Percentiles rank a stretch among this genome's conserved stretches.
These are phyloP conservation scores for Cercospora nicotianae DNA, from an alignment of 2,329 filamentous ascomycete genomes.

Conservation along the genomic window DNA sequence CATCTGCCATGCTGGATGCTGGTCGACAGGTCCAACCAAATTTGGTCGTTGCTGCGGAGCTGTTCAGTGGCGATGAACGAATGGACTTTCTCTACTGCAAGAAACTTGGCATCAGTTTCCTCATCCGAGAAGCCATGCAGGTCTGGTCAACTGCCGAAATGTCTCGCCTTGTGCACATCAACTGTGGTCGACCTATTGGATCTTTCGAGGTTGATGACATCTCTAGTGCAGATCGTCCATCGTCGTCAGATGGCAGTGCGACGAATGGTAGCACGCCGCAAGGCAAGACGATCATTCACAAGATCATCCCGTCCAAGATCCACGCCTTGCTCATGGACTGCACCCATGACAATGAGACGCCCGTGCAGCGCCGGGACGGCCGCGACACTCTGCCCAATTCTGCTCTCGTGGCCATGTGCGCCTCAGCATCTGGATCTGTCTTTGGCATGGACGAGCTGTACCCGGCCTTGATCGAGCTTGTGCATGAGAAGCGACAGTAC, in stretches of 20 bases:
- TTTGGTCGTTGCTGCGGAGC: slow-evolving; percentile 87
- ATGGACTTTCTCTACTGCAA: slow-evolving; percentile 97
- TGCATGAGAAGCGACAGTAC: slow-evolving; percentile 84
- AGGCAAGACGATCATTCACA: slow-evolving; percentile 67
- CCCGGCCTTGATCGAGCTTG: slow-evolving; percentile 86
- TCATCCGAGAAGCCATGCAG: slow-evolving; percentile 98
- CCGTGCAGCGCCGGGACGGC: slow-evolving; percentile 90
- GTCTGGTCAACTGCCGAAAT: slow-evolving; percentile 93
- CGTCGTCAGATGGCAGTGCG: slow-evolving; percentile 34
- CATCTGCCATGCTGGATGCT: slow-evolving; percentile 91
- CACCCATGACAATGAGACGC: slow-evolving; percentile 96
- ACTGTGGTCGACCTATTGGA: slow-evolving; percentile 90
- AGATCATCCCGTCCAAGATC: slow-evolving; percentile 82
- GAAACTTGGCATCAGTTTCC: slow-evolving; percentile 81
- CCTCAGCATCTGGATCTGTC: slow-evolving; percentile 89
- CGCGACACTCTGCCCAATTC: slow-evolving; percentile 92
- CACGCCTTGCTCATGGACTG: slow-evolving; percentile 99
- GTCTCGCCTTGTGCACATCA: slow-evolving; percentile 86
- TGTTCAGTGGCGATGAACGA: slow-evolving; percentile 93
- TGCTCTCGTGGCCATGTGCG: slow-evolving; percentile 92
- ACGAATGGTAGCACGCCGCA: slow-evolving; percentile 38
- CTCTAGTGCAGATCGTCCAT: slow-evolving; percentile 57
- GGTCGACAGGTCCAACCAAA: slow-evolving; percentile 86
- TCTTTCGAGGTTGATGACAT: slow-evolving; percentile 95
- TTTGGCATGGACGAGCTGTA: slow-evolving; percentile 99